Conservation (phyloP, 2,329 filamentous ascomycete genomes). For the Colletotrichum sp. region DNA sequence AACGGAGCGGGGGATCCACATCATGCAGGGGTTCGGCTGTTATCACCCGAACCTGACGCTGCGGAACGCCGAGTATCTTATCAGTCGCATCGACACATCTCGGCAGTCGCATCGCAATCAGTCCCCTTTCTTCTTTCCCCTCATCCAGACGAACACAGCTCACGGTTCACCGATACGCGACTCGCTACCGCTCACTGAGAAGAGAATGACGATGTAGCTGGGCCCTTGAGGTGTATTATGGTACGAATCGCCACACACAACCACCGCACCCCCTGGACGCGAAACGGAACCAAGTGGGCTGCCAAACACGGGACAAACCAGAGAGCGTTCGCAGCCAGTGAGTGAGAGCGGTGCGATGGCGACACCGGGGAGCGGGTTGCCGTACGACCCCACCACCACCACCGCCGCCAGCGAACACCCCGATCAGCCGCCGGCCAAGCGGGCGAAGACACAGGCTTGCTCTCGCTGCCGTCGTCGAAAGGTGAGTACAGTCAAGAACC, state of each 20-base stretch:
- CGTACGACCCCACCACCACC: not conserved
- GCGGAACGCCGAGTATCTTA: not conserved
- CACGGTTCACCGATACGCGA: not conserved
- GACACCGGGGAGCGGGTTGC: not conserved
- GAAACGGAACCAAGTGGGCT: not conserved
- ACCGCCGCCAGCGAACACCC: not conserved
- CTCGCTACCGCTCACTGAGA: not conserved
- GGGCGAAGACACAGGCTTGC: not conserved
- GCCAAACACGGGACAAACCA: not conserved
- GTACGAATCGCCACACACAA: not conserved
- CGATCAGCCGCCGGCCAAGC: not conserved
- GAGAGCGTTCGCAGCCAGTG: not conserved
- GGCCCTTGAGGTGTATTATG: not conserved
- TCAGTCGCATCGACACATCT: not conserved
- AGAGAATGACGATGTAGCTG: not conserved
- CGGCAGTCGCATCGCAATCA: not conserved
- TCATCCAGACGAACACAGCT: not conserved
- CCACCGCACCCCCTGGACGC: not conserved
- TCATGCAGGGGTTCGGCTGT: not conserved
- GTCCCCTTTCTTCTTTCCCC: not conserved
- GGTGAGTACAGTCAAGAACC: not conserved
- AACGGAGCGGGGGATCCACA: not conserved
- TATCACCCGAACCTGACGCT: not conserved
- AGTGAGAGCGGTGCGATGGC: not conserved
- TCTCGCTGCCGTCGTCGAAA: slow-evolving; percentile 27